phyloP scores from a whole-genome alignment of 1,284 basidiomycete genomes.

The Heterobasidion occidentale region DNA sequence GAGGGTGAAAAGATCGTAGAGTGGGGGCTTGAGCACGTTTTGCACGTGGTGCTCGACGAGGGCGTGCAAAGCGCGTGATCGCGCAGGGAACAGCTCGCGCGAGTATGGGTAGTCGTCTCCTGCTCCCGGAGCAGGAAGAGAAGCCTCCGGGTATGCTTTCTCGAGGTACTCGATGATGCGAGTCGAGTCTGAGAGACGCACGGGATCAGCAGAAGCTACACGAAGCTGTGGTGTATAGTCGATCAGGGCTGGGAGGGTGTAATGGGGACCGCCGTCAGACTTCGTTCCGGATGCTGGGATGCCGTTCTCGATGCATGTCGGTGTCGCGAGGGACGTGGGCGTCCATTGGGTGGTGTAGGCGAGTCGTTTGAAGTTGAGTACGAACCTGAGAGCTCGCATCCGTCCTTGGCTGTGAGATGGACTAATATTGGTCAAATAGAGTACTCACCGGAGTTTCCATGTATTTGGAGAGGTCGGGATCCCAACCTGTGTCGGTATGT shows the following conservation, averaged over 20 bases:
- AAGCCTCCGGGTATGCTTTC: conserved; percentile 10
- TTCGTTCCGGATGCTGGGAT: too few relatives aligned
- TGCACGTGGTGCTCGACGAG: conserved; percentile 9
- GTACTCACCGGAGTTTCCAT: too few relatives aligned
- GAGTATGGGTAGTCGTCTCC: neutral
- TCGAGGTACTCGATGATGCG: conserved; percentile 15
- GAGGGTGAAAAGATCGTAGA: conserved; percentile 7
- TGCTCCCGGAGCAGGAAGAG: neutral
- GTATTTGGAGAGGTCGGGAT: too few relatives aligned
- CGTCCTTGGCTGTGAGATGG: too few relatives aligned
- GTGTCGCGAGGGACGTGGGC: too few relatives aligned
- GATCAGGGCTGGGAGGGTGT: conserved; percentile 13
- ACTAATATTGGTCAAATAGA: too few relatives aligned
- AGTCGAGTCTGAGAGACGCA: conserved; percentile 11
- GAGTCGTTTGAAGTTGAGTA: too few relatives aligned
- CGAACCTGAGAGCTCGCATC: too few relatives aligned
- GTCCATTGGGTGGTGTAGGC: too few relatives aligned
- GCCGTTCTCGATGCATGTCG: too few relatives aligned
- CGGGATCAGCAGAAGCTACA: neutral
- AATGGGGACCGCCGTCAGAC: conserved; percentile 8
- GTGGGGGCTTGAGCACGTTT: conserved; percentile 2
- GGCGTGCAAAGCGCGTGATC: conserved; percentile 7
- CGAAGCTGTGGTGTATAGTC: conserved; percentile 6
- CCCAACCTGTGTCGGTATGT: too few relatives aligned
- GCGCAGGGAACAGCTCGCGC: conserved; percentile 3